These are phyloP conservation scores for Fusarium circinatum DNA, from an alignment of 2,329 filamentous ascomycete genomes.

Conservation along the genomic window DNA sequence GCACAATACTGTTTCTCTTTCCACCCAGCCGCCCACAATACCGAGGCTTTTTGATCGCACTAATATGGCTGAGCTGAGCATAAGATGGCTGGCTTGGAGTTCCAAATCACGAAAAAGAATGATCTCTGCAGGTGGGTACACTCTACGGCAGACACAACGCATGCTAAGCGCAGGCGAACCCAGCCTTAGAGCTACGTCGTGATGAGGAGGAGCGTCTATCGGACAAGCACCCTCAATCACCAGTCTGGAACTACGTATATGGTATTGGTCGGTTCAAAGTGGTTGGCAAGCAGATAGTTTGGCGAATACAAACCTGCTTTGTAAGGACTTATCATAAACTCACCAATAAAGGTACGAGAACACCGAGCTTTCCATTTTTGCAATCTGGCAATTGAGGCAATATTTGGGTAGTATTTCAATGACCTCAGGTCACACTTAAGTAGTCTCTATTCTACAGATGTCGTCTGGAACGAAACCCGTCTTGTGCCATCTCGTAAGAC, in stretches of 20 bases:
- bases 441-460: not conserved
- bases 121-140: too few relatives aligned
- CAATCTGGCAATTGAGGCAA: not conserved
- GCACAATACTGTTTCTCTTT: not conserved
- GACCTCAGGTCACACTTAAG: not conserved
- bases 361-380: not conserved
- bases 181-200: too few relatives aligned
- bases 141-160: too few relatives aligned
- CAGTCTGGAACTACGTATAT: not conserved
- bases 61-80: too few relatives aligned
- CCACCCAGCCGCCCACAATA: not conserved
- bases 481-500: not conserved
- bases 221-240: too few relatives aligned
- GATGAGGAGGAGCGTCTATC: too few relatives aligned
- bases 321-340: not conserved
- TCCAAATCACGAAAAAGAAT: not conserved
- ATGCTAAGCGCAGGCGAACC: too few relatives aligned
- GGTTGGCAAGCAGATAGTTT: too few relatives aligned
- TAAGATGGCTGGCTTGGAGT: not conserved
- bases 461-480: not conserved
- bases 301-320: too few relatives aligned
- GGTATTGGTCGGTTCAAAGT: too few relatives aligned
- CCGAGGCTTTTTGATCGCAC: fast-evolving
- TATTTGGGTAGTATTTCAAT: too few relatives aligned
- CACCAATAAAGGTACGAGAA: not conserved